These are phyloP conservation scores for Nannochloropsis gaditana DNA, from an alignment of 108 stramenopile genomes.

Conservation along the genomic window DNA sequence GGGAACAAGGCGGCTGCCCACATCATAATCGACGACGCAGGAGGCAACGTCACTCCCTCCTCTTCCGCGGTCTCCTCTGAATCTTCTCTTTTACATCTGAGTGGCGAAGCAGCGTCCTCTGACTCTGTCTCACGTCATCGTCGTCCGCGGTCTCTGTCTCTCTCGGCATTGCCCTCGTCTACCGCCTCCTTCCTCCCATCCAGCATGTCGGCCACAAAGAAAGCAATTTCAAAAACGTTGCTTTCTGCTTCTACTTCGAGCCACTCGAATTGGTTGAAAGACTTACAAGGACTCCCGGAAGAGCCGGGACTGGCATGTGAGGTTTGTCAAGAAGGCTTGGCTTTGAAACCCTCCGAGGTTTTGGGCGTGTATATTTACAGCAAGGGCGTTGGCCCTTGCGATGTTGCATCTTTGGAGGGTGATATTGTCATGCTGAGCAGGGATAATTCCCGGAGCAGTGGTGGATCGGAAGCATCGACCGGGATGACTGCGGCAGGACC, in stretches of 20 bases:
- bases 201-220: slow-evolving; percentile 2
- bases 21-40: not conserved
- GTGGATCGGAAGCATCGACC: not conserved
- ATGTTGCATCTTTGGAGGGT: slow-evolving; percentile 33
- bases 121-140: not conserved
- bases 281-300: slow-evolving; percentile 45
- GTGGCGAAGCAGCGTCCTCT: not conserved
- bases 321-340: slow-evolving; percentile 47
- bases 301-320: slow-evolving; percentile 48
- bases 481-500: not conserved
- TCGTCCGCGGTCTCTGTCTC: not conserved
- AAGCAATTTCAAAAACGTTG: slow-evolving; percentile 18
- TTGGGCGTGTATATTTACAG: slow-evolving; percentile 40
- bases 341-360: not conserved
- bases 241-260: not conserved
- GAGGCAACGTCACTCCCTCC: not conserved
- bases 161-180: not conserved
- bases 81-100: not conserved
- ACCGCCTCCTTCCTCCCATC: not conserved
- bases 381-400: slow-evolving; percentile 17
- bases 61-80: not conserved
- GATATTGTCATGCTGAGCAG: slow-evolving; percentile 30
- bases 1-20: no score
- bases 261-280: slow-evolving; percentile 34
- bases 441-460: not conserved